Evolutionary conservation across 2,329 filamentous ascomycete species (phyloP).

Genomic region (Allantophomopsis lycopodina): DNA sequence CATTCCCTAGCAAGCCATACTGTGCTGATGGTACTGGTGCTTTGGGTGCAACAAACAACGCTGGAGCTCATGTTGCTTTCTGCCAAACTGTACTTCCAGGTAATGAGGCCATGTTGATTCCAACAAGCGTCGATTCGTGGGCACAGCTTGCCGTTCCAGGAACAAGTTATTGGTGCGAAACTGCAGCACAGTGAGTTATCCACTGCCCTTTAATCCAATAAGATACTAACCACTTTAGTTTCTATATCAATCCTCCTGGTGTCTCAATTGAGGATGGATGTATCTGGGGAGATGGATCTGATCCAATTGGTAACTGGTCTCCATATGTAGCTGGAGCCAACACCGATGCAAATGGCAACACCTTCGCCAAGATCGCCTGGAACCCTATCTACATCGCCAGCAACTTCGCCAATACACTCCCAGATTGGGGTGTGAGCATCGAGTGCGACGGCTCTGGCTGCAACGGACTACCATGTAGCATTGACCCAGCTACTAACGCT

Average conservation of each 20-base stretch:
- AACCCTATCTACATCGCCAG: constrained; percentile 58
- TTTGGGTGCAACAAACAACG: constrained; percentile 53
- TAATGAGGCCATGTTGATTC: constrained; percentile 72
- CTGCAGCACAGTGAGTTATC: constrained; percentile 56
- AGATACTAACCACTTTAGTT: constrained; percentile 29
- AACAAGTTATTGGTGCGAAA: constrained; percentile 55
- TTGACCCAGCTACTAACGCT: constrained; percentile 42
- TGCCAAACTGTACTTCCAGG: constrained; percentile 72
- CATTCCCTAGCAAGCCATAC: constrained; percentile 53
- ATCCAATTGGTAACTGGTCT: constrained; percentile 62
- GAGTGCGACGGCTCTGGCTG: constrained; percentile 53
- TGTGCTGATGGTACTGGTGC: constrained; percentile 56
- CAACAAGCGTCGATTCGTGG: constrained; percentile 46
- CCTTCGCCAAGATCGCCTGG: constrained; percentile 64
- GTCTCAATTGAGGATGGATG: constrained; percentile 45
- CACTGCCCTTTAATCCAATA: no score
- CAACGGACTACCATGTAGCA: constrained; percentile 61
- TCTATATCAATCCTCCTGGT: constrained; percentile 68
- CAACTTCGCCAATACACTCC: constrained; percentile 38
- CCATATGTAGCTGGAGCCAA: constrained; percentile 69
- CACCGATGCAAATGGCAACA: constrained; percentile 46
- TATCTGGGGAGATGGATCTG: constrained; percentile 51
- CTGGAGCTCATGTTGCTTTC: constrained; percentile 48
- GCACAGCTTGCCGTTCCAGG: constrained; percentile 58
- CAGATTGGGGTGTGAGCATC: constrained; percentile 55